phyloP scores from a whole-genome alignment of 2,329 filamentous ascomycete genomes.

The Calonectria ilicicola region DNA sequence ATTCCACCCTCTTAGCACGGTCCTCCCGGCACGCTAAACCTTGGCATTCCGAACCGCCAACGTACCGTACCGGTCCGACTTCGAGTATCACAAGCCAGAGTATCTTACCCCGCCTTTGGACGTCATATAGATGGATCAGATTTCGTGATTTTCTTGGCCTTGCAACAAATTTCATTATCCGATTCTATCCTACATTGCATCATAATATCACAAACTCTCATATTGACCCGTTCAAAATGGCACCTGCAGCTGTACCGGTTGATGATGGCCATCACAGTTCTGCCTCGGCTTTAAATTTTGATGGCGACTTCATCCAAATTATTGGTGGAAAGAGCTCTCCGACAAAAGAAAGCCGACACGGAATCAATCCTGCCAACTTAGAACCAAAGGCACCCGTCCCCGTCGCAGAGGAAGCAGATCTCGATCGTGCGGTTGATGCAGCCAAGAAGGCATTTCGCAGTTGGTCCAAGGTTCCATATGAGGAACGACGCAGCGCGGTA shows the following conservation, averaged over 20 bases:
- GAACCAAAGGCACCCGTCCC: conserved; percentile 45
- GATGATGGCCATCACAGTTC: background rate
- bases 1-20: background rate
- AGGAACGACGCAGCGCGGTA: conserved; percentile 38
- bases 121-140: background rate
- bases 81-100: background rate
- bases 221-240: background rate
- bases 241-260: background rate
- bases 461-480: conserved; percentile 42
- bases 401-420: conserved; percentile 35
- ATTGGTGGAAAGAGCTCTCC: conserved; percentile 37
- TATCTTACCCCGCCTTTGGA: background rate
- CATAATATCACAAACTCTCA: background rate
- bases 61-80: background rate
- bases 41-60: background rate
- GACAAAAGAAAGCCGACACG: conserved; percentile 33
- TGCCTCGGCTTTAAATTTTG: background rate
- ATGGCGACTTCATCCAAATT: conserved; percentile 36
- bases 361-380: conserved; percentile 46
- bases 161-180: background rate
- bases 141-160: background rate
- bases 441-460: conserved; percentile 40
- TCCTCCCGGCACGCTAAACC: background rate
- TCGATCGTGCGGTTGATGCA: conserved; percentile 40
- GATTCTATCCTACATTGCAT: background rate